These are phyloP conservation scores for Clohesyomyces aquaticus DNA, from an alignment of 495 filamentous ascomycete genomes.

Conservation along the genomic window DNA sequence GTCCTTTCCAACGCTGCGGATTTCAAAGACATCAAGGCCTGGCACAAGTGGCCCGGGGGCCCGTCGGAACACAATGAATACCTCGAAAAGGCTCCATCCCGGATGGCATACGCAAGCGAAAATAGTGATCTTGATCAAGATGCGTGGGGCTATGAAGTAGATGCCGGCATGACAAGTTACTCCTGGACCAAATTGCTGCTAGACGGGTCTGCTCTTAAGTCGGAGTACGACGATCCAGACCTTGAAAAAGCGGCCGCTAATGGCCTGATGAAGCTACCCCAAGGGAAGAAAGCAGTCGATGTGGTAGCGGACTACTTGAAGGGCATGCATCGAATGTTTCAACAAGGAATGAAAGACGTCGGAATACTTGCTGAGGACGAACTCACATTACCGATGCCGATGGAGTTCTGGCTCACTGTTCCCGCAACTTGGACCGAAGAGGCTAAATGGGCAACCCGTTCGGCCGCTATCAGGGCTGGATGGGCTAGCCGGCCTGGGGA, in stretches of 20 bases:
- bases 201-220: background rate
- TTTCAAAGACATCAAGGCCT: background rate
- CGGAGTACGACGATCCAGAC: slow-evolving; percentile 1
- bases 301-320: slow-evolving; percentile 1
- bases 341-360: background rate
- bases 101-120: background rate
- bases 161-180: background rate
- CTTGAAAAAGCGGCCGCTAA: background rate
- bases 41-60: slow-evolving; percentile 1
- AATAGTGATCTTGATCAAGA: slow-evolving; percentile 1
- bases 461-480: slow-evolving; percentile 3
- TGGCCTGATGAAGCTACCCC: slow-evolving; percentile 2
- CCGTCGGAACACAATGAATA: background rate
- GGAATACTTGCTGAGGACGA: slow-evolving; percentile 1
- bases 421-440: slow-evolving; percentile 1
- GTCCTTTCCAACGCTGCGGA: slow-evolving; percentile 2
- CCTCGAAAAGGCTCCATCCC: slow-evolving; percentile 3
- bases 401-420: slow-evolving; percentile 7
- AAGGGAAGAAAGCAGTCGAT: background rate
- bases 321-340: background rate
- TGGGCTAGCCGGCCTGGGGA: background rate
- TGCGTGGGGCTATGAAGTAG: slow-evolving; percentile 1
- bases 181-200: slow-evolving; percentile 3
- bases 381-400: background rate
- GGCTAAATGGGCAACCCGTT: background rate